Evolutionary conservation across 1,139 yeast species (phyloP).

Genomic region (Saccharomycopsis hybrid): DNA sequence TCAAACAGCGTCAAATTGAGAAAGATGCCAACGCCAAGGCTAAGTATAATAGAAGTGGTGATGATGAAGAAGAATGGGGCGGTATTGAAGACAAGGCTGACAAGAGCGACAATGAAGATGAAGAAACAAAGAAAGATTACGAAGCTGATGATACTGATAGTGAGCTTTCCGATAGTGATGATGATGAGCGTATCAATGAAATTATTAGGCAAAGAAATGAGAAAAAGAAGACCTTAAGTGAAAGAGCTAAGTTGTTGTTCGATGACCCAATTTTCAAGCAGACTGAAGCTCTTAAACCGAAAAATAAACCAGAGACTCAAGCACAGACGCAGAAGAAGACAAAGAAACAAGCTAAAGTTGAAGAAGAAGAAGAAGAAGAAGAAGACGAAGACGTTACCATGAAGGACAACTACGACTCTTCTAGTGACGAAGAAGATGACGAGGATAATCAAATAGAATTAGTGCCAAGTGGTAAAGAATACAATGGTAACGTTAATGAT

Average conservation of each 20-base stretch:
- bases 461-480: slow-evolving; percentile 39
- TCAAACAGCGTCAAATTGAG: slow-evolving; percentile 69
- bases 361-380: no score
- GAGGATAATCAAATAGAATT: slow-evolving; percentile 48
- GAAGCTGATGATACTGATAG: slow-evolving; percentile 20
- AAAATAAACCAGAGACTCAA: slow-evolving; percentile 4
- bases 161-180: slow-evolving; percentile 47
- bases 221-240: slow-evolving; percentile 43
- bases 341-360: slow-evolving; percentile 3
- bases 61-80: slow-evolving; percentile 37
- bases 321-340: slow-evolving; percentile 4
- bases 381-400: slow-evolving; percentile 24
- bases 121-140: slow-evolving; percentile 22
- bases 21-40: slow-evolving; percentile 77
- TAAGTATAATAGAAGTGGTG: slow-evolving; percentile 74
- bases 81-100: slow-evolving; percentile 16
- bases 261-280: slow-evolving; percentile 50
- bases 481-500: slow-evolving; percentile 27
- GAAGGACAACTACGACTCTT: slow-evolving; percentile 23
- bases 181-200: slow-evolving; percentile 50
- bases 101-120: slow-evolving; percentile 23
- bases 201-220: slow-evolving; percentile 9
- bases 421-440: slow-evolving; percentile 26
- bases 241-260: slow-evolving; percentile 70
- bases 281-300: slow-evolving; percentile 9